Percentiles rank a stretch among this genome's conserved stretches.
phyloP scores from a whole-genome alignment of 805 yeast genomes.

The Metschnikowia aberdeeniae region DNA sequence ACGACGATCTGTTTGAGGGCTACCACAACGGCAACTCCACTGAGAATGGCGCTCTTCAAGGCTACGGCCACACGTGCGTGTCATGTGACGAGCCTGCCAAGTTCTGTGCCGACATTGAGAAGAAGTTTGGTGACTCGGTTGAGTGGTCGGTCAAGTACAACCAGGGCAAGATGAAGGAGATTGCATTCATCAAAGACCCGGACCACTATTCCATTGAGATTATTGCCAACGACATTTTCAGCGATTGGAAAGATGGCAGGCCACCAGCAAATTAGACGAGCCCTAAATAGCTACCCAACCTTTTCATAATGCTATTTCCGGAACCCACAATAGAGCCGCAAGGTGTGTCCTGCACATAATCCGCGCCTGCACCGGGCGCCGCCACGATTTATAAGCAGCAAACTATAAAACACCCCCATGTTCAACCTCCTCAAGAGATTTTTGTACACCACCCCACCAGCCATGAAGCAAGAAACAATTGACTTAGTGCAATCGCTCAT shows the following conservation, averaged over 20 bases:
- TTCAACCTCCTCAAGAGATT: slow-evolving; percentile 10
- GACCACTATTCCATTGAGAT: slow-evolving; percentile 87
- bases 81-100: slow-evolving; percentile 59
- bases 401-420: slow-evolving; percentile 6
- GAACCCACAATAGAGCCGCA: too few relatives aligned
- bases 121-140: slow-evolving; percentile 37
- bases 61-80: slow-evolving; percentile 84
- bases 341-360: background rate
- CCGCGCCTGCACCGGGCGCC: background rate
- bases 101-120: slow-evolving; percentile 51
- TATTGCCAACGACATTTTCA: slow-evolving; percentile 38
- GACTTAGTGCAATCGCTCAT: slow-evolving; percentile 61
- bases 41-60: slow-evolving; percentile 57
- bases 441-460: slow-evolving; percentile 28
- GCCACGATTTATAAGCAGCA: slow-evolving; percentile 1
- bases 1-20: slow-evolving; percentile 60
- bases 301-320: too few relatives aligned
- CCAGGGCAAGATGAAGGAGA: slow-evolving; percentile 50
- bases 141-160: slow-evolving; percentile 58
- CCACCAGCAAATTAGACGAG: slow-evolving; percentile 9
- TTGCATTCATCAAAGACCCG: slow-evolving; percentile 82
- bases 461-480: slow-evolving; percentile 58
- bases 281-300: too few relatives aligned
- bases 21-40: slow-evolving; percentile 78
- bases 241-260: slow-evolving; percentile 16